These are phyloP conservation scores for Trametes hirsuta DNA, from an alignment of 1,284 basidiomycete genomes.

Conservation along the genomic window DNA sequence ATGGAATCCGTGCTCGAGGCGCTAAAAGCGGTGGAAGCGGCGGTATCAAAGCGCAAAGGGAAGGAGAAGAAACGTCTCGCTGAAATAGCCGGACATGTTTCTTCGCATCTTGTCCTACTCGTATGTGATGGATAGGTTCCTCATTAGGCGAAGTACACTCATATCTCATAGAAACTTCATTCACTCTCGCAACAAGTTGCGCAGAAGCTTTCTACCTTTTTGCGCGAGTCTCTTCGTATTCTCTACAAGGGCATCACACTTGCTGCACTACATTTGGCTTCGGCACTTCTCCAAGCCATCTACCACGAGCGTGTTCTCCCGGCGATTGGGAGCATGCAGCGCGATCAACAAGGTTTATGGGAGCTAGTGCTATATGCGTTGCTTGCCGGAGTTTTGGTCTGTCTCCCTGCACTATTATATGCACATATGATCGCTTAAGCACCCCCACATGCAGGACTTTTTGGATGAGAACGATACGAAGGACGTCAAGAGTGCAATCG, in stretches of 20 bases:
- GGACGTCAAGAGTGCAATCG: constrained; percentile 32
- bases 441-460: no score
- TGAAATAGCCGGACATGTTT: constrained; percentile 22
- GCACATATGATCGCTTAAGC: no score
- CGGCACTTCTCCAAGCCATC: constrained; percentile 30
- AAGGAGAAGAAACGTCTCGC: constrained; percentile 17
- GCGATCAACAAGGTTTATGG: constrained; percentile 32
- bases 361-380: constrained; percentile 33
- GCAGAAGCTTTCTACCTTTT: constrained; percentile 24
- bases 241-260: constrained; percentile 32
- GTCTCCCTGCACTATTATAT: constrained; percentile 3
- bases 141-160: neutral
- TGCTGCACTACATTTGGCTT: constrained; percentile 32
- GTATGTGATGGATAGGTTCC: constrained; percentile 16
- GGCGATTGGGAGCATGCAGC: constrained; percentile 20
- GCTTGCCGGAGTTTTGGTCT: constrained; percentile 39
- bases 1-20: constrained; percentile 13
- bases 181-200: constrained; percentile 23
- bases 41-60: constrained; percentile 18
- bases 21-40: constrained; percentile 8
- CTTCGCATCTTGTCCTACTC: constrained; percentile 31
- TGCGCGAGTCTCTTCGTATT: constrained; percentile 32
- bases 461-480: constrained; percentile 26
- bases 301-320: constrained; percentile 34
- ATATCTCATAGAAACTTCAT: constrained; percentile 27